phyloP scores from a whole-genome alignment of 140 eudicot species.

The Senecio squalidus region DNA sequence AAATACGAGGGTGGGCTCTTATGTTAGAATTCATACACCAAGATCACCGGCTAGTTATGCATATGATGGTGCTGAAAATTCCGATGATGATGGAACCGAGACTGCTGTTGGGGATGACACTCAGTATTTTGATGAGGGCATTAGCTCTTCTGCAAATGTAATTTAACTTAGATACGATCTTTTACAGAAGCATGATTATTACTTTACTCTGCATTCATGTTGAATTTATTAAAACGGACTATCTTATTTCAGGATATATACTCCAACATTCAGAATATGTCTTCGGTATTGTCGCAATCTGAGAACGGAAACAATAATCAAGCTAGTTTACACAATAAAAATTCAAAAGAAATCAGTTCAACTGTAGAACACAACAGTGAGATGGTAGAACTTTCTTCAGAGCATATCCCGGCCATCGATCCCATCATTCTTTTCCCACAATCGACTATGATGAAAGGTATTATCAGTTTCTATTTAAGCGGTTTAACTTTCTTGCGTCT shows the following conservation, averaged over 20 bases:
- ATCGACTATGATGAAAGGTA: slow-evolving; percentile 58
- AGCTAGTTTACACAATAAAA: slow-evolving; percentile 25
- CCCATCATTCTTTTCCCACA: slow-evolving; percentile 37
- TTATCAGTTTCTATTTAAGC: slow-evolving; percentile 14
- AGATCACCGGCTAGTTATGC: slow-evolving; percentile 60
- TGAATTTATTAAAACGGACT: background rate
- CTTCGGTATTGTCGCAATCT: slow-evolving; percentile 31
- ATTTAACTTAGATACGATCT: slow-evolving; percentile 1
- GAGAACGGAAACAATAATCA: slow-evolving; percentile 34
- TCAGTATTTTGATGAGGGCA: slow-evolving; percentile 37
- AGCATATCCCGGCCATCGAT: slow-evolving; percentile 30
- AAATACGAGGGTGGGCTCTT: slow-evolving; percentile 55
- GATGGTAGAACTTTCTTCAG: slow-evolving; percentile 32
- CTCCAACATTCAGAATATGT: slow-evolving; percentile 34
- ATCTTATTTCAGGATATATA: slow-evolving; percentile 41
- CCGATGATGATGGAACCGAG: slow-evolving; percentile 69
- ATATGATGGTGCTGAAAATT: slow-evolving; percentile 63
- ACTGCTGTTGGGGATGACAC: slow-evolving; percentile 46
- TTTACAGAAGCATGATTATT: slow-evolving; percentile 1
- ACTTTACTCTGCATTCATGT: background rate
- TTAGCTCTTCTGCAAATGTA: slow-evolving; percentile 45
- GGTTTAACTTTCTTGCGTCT: slow-evolving; percentile 5
- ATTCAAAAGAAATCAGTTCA: slow-evolving; percentile 29
- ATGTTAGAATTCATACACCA: slow-evolving; percentile 64
- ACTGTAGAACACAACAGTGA: slow-evolving; percentile 26